Base-by-base conservation (phyloP, 768 basidiomycete species). In the Trametes cubensis region DNA sequence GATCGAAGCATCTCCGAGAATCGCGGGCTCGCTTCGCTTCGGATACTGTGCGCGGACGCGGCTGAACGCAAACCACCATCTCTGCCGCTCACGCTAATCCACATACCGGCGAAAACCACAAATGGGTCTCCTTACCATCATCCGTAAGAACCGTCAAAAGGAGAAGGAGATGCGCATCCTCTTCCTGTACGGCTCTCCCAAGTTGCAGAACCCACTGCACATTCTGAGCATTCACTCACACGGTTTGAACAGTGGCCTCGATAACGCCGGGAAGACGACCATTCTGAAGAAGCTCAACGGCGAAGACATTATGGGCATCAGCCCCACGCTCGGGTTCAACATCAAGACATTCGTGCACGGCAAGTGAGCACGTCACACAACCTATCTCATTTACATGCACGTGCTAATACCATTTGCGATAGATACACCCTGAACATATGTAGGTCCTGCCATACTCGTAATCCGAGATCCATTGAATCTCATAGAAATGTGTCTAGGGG, bases 261-360 rank as follows among this genome's bases (percentile, higher is more conserved):
- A 98, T 74, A 98, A 99, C 72, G 97, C 96, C 2, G 97, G 97
- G 55, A 98, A 99, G 80, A 98, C 97, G 2, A 99, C 96, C 2
- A 97, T 98, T 66, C 76, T 98, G 61, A 98, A 98, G 80, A 93
- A 92, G 74, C 81, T 98, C 64, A 95, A 92, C 64, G 90, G 87
- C 21, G 96, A 98, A 76, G 92, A 96, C 75, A 94, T 96, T 67
- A 81, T 81, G 69, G 83, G 81, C 54, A 87, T 98, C 58, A 93
- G 90, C 70, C 97, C 97, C 2, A 98, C 97, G 11, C 79, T 99
- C 15, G 97, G 97, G 13, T 99, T 99, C 82, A 97, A 98, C 74
- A 99, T 98, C 81, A 96, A 95, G 81, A 97, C 96, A 6, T 94
- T 98, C 69, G 80, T 86, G 26, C 91, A 97, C 74, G 84, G 89